Evolutionary conservation across 2,329 filamentous ascomycete genomes (phyloP).

Genomic region (Eurotiales sp.): DNA sequence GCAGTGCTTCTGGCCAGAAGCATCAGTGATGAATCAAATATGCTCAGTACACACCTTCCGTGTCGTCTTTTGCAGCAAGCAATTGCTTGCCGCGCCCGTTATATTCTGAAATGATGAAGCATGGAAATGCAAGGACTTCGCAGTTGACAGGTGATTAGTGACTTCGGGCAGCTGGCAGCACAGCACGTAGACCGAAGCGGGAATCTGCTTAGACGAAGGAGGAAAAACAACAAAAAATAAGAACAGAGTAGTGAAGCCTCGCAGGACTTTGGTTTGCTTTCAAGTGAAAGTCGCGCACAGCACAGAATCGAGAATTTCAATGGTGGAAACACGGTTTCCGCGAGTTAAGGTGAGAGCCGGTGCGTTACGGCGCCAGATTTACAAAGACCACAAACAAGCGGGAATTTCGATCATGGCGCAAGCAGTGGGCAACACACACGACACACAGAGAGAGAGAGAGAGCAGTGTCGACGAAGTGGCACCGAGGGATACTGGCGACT

Average conservation of each 20-base stretch:
- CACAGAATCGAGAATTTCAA: background rate
- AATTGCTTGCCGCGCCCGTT: conserved; percentile 45
- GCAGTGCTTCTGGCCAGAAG: too few species aligned
- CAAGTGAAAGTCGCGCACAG: too few species aligned
- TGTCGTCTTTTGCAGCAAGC: conserved; percentile 47
- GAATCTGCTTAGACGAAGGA: conserved; percentile 10
- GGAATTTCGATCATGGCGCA: conserved; percentile 32
- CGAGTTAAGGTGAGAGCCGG: background rate
- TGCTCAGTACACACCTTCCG: conserved; percentile 38
- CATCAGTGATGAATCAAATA: background rate
- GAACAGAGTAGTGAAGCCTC: too few species aligned
- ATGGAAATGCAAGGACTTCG: conserved; percentile 35
- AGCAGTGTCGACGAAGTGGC: conserved; percentile 13
- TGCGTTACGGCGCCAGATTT: conserved; percentile 19
- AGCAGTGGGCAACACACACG: conserved; percentile 15
- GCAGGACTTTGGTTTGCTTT: too few species aligned
- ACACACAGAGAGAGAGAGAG: too few species aligned
- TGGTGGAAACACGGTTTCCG: background rate
- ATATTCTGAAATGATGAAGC: conserved; percentile 44
- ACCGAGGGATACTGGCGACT: conserved; percentile 20
- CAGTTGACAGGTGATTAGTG: conserved; percentile 19
- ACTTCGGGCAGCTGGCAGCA: conserved; percentile 21
- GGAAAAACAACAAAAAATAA: too few species aligned
- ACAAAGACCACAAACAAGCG: conserved; percentile 29
- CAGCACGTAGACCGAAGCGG: conserved; percentile 21